phyloP scores from a whole-genome alignment of 73 alveolate genomes.

The Breviolum minutum region DNA sequence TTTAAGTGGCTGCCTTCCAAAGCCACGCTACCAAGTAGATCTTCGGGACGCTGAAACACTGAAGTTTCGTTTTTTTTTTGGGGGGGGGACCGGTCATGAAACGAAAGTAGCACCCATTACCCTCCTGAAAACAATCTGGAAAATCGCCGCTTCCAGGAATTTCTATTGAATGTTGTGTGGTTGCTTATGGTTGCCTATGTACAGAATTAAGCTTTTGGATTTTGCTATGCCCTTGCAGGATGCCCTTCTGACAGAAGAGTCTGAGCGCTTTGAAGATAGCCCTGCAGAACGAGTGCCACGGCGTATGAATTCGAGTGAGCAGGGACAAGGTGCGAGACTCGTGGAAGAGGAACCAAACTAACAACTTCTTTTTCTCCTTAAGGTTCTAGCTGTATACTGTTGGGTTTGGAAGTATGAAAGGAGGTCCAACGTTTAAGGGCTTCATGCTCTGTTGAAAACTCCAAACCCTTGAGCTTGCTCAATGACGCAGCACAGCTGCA shows the following conservation, averaged over 20 bases:
- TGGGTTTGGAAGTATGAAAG: too few species aligned
- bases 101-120: not conserved
- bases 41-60: conserved; percentile 2
- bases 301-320: conserved; percentile 23
- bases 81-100: not conserved
- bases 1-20: conserved; percentile 76
- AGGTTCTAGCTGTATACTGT: not conserved
- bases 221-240: not conserved
- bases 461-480: too few species aligned
- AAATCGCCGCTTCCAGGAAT: not conserved
- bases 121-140: not conserved
- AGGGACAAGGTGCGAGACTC: conserved; percentile 34
- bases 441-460: too few species aligned
- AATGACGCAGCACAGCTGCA: not conserved
- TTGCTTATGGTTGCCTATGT: too few species aligned
- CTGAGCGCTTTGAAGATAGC: conserved; percentile 93
- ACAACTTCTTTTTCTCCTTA: too few species aligned
- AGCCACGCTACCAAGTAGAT: conserved; percentile 88
- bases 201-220: too few species aligned
- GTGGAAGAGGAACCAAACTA: not conserved
- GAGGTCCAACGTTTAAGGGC: too few species aligned
- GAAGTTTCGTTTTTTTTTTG: not conserved
- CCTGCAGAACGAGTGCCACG: conserved; percentile 48
- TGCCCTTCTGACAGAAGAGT: conserved; percentile 82
- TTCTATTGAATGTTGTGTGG: not conserved